Conservation (phyloP, 2,329 filamentous ascomycete species). For the Fusarium sp. region DNA sequence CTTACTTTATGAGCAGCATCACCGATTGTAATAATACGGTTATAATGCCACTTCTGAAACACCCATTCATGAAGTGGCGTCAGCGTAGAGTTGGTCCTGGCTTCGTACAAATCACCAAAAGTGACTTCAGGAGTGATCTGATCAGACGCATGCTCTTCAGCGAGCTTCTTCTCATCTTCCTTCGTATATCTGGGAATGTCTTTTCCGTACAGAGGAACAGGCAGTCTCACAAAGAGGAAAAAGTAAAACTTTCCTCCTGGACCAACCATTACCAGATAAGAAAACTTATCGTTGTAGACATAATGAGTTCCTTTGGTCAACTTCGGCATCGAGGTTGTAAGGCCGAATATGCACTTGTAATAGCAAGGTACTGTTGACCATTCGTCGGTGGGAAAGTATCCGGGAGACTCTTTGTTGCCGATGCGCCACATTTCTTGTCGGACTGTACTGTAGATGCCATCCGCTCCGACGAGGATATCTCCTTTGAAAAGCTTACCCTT, state of each 20-base stretch:
- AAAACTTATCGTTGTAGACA: not conserved
- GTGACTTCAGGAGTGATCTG: not conserved
- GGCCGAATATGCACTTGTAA: slow-evolving; percentile 21
- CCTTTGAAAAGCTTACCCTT: slow-evolving; percentile 43
- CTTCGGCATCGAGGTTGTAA: not conserved
- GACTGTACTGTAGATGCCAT: slow-evolving; percentile 56
- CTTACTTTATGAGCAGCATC: slow-evolving; percentile 25
- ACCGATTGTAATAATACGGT: slow-evolving; percentile 1
- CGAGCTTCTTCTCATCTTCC: not conserved
- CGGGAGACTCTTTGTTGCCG: not conserved
- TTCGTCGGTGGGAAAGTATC: slow-evolving; percentile 19
- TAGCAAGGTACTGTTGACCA: slow-evolving; percentile 20
- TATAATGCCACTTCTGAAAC: slow-evolving; percentile 16
- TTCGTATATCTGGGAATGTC: not conserved
- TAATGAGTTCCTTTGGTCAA: not conserved
- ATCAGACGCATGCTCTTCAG: not conserved
- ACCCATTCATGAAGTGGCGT: slow-evolving; percentile 12
- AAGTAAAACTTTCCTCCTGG: slow-evolving; percentile 10
- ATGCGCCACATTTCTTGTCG: slow-evolving; percentile 49
- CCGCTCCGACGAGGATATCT: slow-evolving; percentile 54
- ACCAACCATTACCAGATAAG: not conserved
- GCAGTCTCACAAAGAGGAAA: slow-evolving; percentile 3
- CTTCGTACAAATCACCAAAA: not conserved
- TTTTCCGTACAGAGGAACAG: fast-evolving
- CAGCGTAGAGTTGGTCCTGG: not conserved